These are phyloP conservation scores for Suhomyces bribrorum DNA, from an alignment of 1,139 yeast species.

Conservation along the genomic window DNA sequence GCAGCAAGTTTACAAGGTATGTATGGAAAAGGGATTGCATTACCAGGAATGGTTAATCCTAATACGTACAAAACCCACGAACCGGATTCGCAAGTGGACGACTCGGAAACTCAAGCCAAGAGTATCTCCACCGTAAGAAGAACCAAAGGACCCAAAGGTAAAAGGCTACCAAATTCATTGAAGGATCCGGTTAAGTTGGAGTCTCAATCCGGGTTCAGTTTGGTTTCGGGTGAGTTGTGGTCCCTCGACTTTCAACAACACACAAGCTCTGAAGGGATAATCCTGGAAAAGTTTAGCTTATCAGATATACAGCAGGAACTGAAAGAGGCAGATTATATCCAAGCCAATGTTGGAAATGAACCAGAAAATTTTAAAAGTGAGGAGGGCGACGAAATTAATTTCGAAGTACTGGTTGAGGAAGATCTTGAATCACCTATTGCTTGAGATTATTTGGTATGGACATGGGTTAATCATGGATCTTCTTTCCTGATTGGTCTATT, in stretches of 20 bases:
- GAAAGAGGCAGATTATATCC: no score
- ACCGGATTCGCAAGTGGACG: constrained; percentile 56
- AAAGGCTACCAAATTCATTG: constrained; percentile 68
- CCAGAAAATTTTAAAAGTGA: no score
- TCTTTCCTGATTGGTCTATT: neutral
- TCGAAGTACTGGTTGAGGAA: no score
- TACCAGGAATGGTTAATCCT: constrained; percentile 64
- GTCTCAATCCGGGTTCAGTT: constrained; percentile 27
- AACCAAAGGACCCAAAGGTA: constrained; percentile 76
- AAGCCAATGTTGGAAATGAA: no score
- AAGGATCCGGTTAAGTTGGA: constrained; percentile 47
- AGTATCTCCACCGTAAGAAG: constrained; percentile 31
- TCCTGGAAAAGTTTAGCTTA: neutral
- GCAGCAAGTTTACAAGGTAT: constrained; percentile 59
- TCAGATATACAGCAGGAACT: neutral
- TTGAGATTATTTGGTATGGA: no score
- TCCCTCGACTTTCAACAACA: no score
- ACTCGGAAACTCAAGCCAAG: constrained; percentile 1
- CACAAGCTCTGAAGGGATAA: no score
- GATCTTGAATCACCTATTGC: no score
- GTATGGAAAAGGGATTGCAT: constrained; percentile 54
- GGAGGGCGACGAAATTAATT: no score
- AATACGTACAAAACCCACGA: constrained; percentile 11
- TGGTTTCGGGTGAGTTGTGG: constrained; percentile 45
- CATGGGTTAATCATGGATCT: neutral